Conservation (phyloP, 2,329 filamentous ascomycete genomes). For the Aspergillus pseudoglaucus region DNA sequence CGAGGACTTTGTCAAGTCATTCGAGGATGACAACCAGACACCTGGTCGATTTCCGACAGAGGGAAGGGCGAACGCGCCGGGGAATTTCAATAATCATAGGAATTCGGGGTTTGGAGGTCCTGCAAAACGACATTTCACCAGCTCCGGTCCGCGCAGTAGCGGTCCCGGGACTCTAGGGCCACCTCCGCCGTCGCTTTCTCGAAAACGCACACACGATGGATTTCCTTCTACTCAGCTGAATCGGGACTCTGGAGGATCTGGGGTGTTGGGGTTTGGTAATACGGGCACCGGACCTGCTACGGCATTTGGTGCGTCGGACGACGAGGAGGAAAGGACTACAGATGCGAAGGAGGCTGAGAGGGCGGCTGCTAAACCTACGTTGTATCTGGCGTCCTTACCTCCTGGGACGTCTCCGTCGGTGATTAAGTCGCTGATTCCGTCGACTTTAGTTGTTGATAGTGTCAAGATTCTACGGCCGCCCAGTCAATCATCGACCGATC, state of each 20-base stretch:
- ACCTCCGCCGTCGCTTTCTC: constrained; percentile 32
- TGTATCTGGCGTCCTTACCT: constrained; percentile 50
- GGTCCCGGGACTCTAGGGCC: constrained; percentile 45
- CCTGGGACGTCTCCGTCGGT: constrained; percentile 46
- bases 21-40: constrained; percentile 38
- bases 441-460: constrained; percentile 60
- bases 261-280: constrained; percentile 37
- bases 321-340: constrained; percentile 38
- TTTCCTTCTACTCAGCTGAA: constrained; percentile 29
- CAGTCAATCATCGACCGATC: constrained; percentile 46
- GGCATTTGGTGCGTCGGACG: constrained; percentile 39
- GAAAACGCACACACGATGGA: constrained; percentile 41
- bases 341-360: constrained; percentile 40
- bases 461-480: constrained; percentile 63
- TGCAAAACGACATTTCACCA: constrained; percentile 58
- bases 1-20: constrained; percentile 76
- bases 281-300: constrained; percentile 26
- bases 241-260: constrained; percentile 35
- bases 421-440: constrained; percentile 44
- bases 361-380: constrained; percentile 48
- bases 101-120: constrained; percentile 32
- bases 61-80: constrained; percentile 19
- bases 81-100: constrained; percentile 25
- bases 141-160: constrained; percentile 41
- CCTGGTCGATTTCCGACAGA: constrained; percentile 14